Base-by-base conservation (phyloP, 2,329 filamentous ascomycete species). In the Calonectria pteridis region DNA sequence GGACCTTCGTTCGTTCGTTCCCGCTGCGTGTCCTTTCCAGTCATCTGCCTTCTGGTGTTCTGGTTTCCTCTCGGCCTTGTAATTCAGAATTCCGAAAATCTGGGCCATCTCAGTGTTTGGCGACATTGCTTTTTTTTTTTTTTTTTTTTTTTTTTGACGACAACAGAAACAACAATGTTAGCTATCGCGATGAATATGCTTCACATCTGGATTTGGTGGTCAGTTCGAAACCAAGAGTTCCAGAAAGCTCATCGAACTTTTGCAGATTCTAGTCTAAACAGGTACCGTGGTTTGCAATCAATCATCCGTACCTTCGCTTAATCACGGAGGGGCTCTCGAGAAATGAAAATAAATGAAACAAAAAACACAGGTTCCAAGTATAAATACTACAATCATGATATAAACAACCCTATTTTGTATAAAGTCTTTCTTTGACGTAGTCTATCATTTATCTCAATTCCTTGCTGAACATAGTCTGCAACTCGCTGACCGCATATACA, bases 1-100 rank as follows among this genome's bases (percentile, higher is more conserved):
- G 53, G 62, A 49, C 18, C 23, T 28, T 53, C 46, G 43, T 6
- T 23, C 46, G 43, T 6, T 23, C 43, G 43, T 23, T 46, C 43
- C n/a, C n/a, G 43, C 14, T n/a, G 23, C 64, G 64, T 67, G 64
- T 53, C 49, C 31, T 67, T 53, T 67, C 33, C 31, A 26, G 16
- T 49, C 59, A 13, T 33, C 18, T 37, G 31, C 11, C 20, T 28
- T 28, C 31, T 62, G 33, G 55, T 53, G 50, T 5, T 28, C 31
- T 62, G 33, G 55, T 53, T 26, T 5, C 6, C 14, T 40, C 23
- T 62, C 33, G 33, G 33, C 14, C 20, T 40, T 62, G 14, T n/a
- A 7, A 28, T 3, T 62, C 55, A 13, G 55, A 62, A 28, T 18
- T 18, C 33, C 33, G 55, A 62, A 23, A 33, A 28, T 3, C 51